Evolutionary conservation across 208 protist genomes (phyloP), one percentile per base, ranked within the genome.

Genomic region (Trypanosoma cruzi): DNA sequence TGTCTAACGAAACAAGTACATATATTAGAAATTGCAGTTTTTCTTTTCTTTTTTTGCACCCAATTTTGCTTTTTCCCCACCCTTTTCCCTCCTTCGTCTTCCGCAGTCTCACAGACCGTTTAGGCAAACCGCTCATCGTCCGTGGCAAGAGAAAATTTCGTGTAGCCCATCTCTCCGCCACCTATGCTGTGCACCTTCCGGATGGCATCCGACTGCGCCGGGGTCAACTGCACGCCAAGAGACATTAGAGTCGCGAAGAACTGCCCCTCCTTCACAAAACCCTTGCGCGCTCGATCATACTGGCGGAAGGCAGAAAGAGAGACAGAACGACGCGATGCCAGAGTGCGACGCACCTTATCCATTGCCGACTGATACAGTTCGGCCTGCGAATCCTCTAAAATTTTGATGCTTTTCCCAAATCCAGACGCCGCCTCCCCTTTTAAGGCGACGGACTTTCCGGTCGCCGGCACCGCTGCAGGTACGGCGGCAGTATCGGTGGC

Each of bases 241-340:
- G 84, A 77, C 72, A 84, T 80, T 29, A 97, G 68, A 29, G 80
- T 88, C 3, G 88, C 80, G 46, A 93, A 92, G 71, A 97, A 97
- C 73, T 96, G 91, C 2, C 84, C 83, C 58, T 90, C 81, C 54
- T 88, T 94, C 58, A 97, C 84, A 62, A 79, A 73, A 1, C 89
- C 90, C 29, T 85, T 86, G 10, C 90, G 82, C 18, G 86, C 58
- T 26, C 72, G 68, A 68, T 97, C 93, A 57, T 92, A 96, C 71
- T 96, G 86, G 32, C 88, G 79, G 40, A 97, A 95, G 0, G 86
- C 78, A 14, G 68, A 56, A 14, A 86, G 84, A 18, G 85, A 80
- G 32, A 40, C 66, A 13, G 84, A 77, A 22, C 82, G 89, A 14
- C 86, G 86, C 8, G 84, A 36, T 40, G 75, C 76, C 18, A 92